Evolutionary conservation across 257 asterid genomes (phyloP).

Genomic region (Solanum rostratum): DNA sequence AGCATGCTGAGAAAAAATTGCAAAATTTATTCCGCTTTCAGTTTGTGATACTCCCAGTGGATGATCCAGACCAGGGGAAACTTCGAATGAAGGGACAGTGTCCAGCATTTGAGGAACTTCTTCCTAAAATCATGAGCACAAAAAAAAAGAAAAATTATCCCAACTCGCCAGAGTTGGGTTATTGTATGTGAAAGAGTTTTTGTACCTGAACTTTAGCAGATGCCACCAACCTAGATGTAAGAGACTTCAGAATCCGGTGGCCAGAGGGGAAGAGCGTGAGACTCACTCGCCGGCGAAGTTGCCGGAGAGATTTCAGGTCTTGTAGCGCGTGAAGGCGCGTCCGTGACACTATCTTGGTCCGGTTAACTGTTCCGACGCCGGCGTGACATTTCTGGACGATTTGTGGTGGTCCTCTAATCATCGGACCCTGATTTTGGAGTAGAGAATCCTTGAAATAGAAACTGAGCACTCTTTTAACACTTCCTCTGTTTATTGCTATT

Average conservation of each 20-base stretch:
- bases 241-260: background rate
- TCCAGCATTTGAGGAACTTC: slow-evolving; percentile 36
- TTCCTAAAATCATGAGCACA: slow-evolving; percentile 32
- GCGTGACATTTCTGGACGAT: background rate
- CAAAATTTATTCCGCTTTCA: slow-evolving; percentile 77
- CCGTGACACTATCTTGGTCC: background rate
- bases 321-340: background rate
- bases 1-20: slow-evolving; percentile 86
- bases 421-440: background rate
- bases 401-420: background rate
- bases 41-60: slow-evolving; percentile 82
- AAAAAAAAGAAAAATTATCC: background rate
- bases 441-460: too few species aligned
- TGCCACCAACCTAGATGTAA: background rate
- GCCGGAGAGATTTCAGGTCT: background rate
- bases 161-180: background rate
- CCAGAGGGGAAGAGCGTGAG: background rate
- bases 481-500: too few species aligned
- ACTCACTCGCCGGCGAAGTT: background rate
- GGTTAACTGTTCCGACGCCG: background rate
- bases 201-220: background rate
- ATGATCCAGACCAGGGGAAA: slow-evolving; percentile 70
- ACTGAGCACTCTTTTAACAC: too few species aligned
- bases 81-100: slow-evolving; percentile 20
- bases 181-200: background rate